Evolutionary conservation across 2,329 filamentous ascomycete genomes (phyloP), one percentile per base, ranked within the genome.

Genomic region (Aspergillus sp.): DNA sequence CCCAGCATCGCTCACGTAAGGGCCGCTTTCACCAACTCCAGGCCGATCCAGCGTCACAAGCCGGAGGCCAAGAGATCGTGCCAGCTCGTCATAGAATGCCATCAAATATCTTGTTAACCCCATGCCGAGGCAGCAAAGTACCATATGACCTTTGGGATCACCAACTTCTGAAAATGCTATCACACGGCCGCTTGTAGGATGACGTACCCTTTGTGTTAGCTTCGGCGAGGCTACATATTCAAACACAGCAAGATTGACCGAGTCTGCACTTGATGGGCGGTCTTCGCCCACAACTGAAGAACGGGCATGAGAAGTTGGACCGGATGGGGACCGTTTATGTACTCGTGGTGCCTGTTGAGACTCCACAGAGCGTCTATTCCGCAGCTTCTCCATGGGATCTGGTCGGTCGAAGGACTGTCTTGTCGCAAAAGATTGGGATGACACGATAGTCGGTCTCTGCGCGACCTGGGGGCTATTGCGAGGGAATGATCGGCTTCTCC

Each of bases 121-220:
- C 95, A 99, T 99, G 19, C 95, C 95, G 3, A 99, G 92, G 68
- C 95, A 99, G 71, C 95, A 96, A 66, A 99, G 93, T 2, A 99
- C 91, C 3, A 92, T 93, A 64, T 89, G 93, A 1, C 95, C 95
- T 44, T 93, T 86, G 0, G 93, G 87, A 72, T 98, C 93, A 14
- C 95, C 95, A 3, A 99, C 95, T 73, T 99, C 95, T 0, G 93
- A 98, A 70, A 97, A 99, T 0, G 92, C 96, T 64, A 99, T 97
- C 3, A 89, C 82, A 15, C 95, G 87, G 1, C 93, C 92, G 0
- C 90, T 96, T 58, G 90, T 88, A 1, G 92, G 91, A 73, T 97
- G 91, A 21, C 83, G 82, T 52, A 98, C 91, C 75, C 89, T 96
- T 68, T 96, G 93, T 3, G 91, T 96, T 54, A 99, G 77, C 7